Percentiles rank a stretch among this genome's conserved stretches.
These are phyloP conservation scores for Vitis hybrid DNA, from an alignment of 177 flowering plant species.

Conservation along the genomic window DNA sequence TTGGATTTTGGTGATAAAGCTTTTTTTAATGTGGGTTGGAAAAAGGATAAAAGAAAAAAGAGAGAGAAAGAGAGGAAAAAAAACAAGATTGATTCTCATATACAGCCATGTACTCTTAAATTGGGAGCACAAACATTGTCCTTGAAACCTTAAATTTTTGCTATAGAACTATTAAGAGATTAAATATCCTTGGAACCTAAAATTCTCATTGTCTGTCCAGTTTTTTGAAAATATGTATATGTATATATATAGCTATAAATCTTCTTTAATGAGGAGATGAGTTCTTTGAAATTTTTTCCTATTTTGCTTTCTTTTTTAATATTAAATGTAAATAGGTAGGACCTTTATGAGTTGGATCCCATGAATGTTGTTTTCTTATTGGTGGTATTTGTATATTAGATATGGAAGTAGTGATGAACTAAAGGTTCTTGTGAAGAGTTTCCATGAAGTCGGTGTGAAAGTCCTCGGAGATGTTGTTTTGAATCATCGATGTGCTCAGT, in stretches of 20 bases:
- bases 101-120: no score
- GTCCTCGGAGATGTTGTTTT: constrained; percentile 93
- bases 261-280: neutral
- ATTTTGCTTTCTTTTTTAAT: neutral
- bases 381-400: constrained; percentile 34
- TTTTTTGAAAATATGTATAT: neutral
- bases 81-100: no score
- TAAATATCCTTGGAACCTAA: no score
- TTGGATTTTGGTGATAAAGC: no score
- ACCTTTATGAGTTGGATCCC: neutral
- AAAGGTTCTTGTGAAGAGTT: constrained; percentile 59
- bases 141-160: no score
- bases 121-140: no score
- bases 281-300: neutral
- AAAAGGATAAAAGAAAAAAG: no score
- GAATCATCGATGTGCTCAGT: constrained; percentile 94
- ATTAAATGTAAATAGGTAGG: neutral
- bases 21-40: no score
- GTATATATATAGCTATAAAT: neutral
- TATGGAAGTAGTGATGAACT: constrained; percentile 86
- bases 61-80: no score
- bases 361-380: constrained; percentile 5
- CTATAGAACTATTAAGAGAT: no score
- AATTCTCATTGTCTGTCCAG: no score
- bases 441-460: constrained; percentile 76